phyloP scores from a whole-genome alignment of 805 yeast species.

The Zygotorulaspora florentina region DNA sequence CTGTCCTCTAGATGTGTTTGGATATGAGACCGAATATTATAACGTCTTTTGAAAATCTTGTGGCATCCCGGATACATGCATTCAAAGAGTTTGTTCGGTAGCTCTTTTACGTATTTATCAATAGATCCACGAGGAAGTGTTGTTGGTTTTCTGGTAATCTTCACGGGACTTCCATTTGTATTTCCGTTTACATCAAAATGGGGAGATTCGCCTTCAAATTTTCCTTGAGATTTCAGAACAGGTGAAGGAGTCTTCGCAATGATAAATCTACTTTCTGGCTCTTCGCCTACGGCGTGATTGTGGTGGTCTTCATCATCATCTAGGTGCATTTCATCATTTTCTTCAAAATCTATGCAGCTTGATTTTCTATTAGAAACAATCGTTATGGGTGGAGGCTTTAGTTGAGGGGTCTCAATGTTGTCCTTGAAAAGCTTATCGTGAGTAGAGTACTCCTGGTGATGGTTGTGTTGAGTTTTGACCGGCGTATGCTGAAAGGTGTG shows the following conservation, averaged over 20 bases:
- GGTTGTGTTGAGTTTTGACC: conserved; percentile 16
- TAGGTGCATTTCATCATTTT: conserved; percentile 2
- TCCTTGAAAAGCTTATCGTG: conserved; percentile 12
- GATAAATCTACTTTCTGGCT: conserved; percentile 35
- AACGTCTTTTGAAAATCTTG: conserved; percentile 79
- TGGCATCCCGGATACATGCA: conserved; percentile 79
- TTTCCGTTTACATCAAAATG: conserved; percentile 14
- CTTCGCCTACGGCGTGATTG: conserved; percentile 9
- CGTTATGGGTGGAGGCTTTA: conserved; percentile 15
- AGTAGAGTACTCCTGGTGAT: neutral
- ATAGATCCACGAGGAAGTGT: conserved; percentile 83
- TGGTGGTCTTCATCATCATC: conserved; percentile 5
- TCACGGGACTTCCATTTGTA: conserved; percentile 19
- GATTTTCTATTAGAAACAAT: conserved; percentile 9
- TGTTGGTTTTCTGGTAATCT: conserved; percentile 30
- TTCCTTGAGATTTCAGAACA: conserved; percentile 37
- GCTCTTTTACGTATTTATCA: conserved; percentile 78
- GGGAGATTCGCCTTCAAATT: conserved; percentile 25
- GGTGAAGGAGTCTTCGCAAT: conserved; percentile 45
- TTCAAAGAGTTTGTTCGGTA: conserved; percentile 66
- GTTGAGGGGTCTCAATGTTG: conserved; percentile 14
- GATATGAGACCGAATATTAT: conserved; percentile 90
- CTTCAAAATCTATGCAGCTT: conserved; percentile 9
- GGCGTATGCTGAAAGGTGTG: conserved; percentile 32
- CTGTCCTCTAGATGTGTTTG: conserved; percentile 95